Evolutionary conservation across 2,329 filamentous ascomycete species (phyloP).

Genomic region (Lasiodiplodia gonubiensis): DNA sequence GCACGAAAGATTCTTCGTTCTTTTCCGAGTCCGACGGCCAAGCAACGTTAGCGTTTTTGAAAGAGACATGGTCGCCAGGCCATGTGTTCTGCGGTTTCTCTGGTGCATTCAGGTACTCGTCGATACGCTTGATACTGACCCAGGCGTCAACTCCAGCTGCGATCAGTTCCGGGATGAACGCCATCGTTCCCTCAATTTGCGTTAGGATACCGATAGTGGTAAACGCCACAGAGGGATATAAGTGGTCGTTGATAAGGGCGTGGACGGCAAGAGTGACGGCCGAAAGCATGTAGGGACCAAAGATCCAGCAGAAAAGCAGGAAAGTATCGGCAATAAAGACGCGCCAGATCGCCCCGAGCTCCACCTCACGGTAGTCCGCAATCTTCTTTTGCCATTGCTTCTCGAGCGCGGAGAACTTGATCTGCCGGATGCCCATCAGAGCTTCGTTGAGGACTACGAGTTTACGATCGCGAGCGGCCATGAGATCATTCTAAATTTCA

Average conservation of each 20-base stretch:
- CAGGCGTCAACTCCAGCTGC: slow-evolving; percentile 73
- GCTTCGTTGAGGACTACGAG: slow-evolving; percentile 78
- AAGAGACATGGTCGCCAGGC: slow-evolving; percentile 65
- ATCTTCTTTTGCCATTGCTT: slow-evolving; percentile 76
- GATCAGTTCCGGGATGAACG: slow-evolving; percentile 73
- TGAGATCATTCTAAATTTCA: slow-evolving; percentile 63
- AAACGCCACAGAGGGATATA: slow-evolving; percentile 77
- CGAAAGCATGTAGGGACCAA: slow-evolving; percentile 74
- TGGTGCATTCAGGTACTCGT: slow-evolving; percentile 70
- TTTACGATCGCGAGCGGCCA: slow-evolving; percentile 78
- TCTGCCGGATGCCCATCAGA: slow-evolving; percentile 78
- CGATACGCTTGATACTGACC: slow-evolving; percentile 74
- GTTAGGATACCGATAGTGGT: slow-evolving; percentile 77
- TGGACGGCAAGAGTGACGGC: slow-evolving; percentile 74
- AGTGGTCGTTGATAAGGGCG: slow-evolving; percentile 64
- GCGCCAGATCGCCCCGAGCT: slow-evolving; percentile 70
- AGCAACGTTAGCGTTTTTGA: slow-evolving; percentile 71
- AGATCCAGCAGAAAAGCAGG: slow-evolving; percentile 57
- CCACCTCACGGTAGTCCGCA: slow-evolving; percentile 65
- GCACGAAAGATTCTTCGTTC: slow-evolving; percentile 64
- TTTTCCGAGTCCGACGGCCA: slow-evolving; percentile 69
- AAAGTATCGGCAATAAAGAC: slow-evolving; percentile 68
- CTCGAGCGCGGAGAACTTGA: slow-evolving; percentile 83
- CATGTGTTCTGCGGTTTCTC: slow-evolving; percentile 65
- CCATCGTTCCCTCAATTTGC: slow-evolving; percentile 73